Base-by-base conservation (phyloP, 345 rosid species). In the Pseudoturritis turrita region DNA sequence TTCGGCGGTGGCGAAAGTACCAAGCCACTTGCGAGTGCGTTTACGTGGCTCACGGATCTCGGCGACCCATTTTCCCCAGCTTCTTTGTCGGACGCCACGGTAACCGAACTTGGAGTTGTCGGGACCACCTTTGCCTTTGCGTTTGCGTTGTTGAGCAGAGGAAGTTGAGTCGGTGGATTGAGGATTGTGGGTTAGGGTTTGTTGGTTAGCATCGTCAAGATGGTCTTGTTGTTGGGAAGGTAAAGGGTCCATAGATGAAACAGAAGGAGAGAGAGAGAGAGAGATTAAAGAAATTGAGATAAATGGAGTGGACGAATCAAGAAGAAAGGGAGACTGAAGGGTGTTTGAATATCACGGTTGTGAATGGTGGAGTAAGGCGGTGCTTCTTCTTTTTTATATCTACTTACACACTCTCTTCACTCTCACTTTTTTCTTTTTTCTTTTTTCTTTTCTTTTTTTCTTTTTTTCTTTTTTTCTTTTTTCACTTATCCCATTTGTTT, bases 51-150 rank as follows among this genome's bases (percentile, higher is more conserved):
- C 92, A 0, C 92, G 84, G 81, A 85, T 87, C 88, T 87, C 92
- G 11, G 89, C 92, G 1, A 87, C 92, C 92, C 92, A 87, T 74
- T 87, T 87, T 0, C 92, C 92, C 92, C 92, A 87, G 75, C 89
- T 85, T 51, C 92, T 67, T 68, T 87, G 92, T 55, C 92, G 54
- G 1, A 87, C 92, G 6, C 92, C 92, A 54, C 89, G 77, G 76
- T 85, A 87, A 50, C 86, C 75, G 52, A 85, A 87, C 82, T 85
- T 87, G 51, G 80, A 72, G 65, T 87, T 87, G 39, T 85, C 92
- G 0, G 92, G 92, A 4, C 92, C 92, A 7, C 89, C 92, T 76
- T 83, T 85, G 52, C 92, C 92, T 60, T 82, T 83, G 47, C 81
- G 77, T 71, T 77, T 85, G 71, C 78, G 79, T 44, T 47, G 59